Percentiles rank a stretch among this genome's conserved stretches.
These are phyloP conservation scores for Paramecium biaurelia DNA, from an alignment of 73 alveolate species.

Conservation along the genomic window DNA sequence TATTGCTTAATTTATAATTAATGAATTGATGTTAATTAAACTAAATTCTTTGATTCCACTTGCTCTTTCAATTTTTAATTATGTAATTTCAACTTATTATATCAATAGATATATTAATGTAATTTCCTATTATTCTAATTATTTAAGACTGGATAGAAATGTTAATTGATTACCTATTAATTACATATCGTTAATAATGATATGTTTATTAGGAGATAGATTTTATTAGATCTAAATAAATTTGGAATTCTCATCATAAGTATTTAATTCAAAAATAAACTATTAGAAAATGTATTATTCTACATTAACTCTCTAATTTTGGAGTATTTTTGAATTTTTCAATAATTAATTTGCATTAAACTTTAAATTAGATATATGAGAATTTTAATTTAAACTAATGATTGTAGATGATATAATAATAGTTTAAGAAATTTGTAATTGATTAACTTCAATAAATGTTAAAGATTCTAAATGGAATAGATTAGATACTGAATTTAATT, in stretches of 20 bases:
- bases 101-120: not conserved
- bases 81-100: not conserved
- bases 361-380: not conserved
- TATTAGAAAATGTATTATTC: not conserved
- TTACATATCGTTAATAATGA: not conserved
- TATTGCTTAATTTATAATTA: not conserved
- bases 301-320: not conserved
- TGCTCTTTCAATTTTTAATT: not conserved
- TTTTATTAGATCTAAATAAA: not conserved
- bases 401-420: not conserved
- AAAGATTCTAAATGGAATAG: not conserved
- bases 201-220: not conserved
- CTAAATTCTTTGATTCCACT: not conserved
- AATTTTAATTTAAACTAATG: not conserved
- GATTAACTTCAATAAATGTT: not conserved
- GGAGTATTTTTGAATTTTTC: not conserved
- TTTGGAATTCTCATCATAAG: not conserved
- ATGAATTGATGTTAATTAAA: not conserved
- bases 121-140: not conserved
- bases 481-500: not conserved
- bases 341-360: not conserved
- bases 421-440: not conserved
- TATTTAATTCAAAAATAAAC: not conserved
- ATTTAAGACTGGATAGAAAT: not conserved
- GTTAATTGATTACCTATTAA: not conserved